These are phyloP conservation scores for Termitomyces sp. DNA, from an alignment of 1,284 basidiomycete species.

Conservation along the genomic window DNA sequence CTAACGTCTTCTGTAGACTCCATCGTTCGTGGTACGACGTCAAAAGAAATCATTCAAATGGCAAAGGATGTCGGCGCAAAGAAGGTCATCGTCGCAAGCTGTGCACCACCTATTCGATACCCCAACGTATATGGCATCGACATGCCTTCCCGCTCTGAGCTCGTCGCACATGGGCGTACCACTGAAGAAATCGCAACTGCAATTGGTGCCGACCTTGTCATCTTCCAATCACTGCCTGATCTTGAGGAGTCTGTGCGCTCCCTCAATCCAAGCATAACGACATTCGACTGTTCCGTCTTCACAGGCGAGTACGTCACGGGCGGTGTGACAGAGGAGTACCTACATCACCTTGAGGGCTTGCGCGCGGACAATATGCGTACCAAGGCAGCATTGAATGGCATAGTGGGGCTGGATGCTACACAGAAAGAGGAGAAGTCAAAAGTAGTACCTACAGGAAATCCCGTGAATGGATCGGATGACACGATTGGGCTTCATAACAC, in stretches of 20 bases:
- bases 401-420: conserved; percentile 31
- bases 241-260: conserved; percentile 85
- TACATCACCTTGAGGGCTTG: conserved; percentile 70
- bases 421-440: conserved; percentile 27
- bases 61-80: conserved; percentile 99
- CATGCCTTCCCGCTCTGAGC: conserved; percentile 94
- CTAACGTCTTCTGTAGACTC: conserved; percentile 60
- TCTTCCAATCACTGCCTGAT: conserved; percentile 95
- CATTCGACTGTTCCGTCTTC: conserved; percentile 98
- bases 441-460: conserved; percentile 12
- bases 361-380: conserved; percentile 82
- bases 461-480: conserved; percentile 57
- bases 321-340: conserved; percentile 86
- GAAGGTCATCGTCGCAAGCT: conserved; percentile 95
- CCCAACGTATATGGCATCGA: conserved; percentile 99
- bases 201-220: conserved; percentile 95
- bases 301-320: conserved; percentile 97
- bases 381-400: conserved; percentile 41
- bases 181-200: conserved; percentile 73
- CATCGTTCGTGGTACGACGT: conserved; percentile 97
- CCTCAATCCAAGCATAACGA: conserved; percentile 76
- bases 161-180: conserved; percentile 85
- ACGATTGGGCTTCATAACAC: conserved; percentile 76
- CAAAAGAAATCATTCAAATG: conserved; percentile 99
- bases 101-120: conserved; percentile 91